Conservation (phyloP, 2,329 filamentous ascomycete genomes). For the Aspergillus persii region DNA sequence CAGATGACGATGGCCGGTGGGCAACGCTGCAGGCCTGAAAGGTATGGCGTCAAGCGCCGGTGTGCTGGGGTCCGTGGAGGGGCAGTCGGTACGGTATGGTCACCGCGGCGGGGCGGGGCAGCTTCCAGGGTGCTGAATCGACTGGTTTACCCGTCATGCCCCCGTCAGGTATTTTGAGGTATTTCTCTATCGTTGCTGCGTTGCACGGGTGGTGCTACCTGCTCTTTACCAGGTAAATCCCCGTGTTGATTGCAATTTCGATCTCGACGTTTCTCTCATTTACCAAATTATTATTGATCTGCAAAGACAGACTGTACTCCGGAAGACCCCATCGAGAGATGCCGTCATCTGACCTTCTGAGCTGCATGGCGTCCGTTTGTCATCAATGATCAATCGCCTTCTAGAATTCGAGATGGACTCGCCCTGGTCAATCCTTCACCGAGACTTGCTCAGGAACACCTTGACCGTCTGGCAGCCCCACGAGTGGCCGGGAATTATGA, state of each 20-base stretch:
- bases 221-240: too few relatives aligned
- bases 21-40: slow-evolving; percentile 3
- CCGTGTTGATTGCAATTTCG: too few relatives aligned
- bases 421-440: too few relatives aligned
- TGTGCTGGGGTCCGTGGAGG: slow-evolving; percentile 24
- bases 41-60: slow-evolving; percentile 21
- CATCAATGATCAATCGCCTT: not conserved
- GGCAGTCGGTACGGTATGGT: slow-evolving; percentile 2
- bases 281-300: not conserved
- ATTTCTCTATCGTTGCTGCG: not conserved
- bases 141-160: not conserved
- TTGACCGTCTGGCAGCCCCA: not conserved
- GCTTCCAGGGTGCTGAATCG: not conserved
- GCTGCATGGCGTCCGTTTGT: not conserved
- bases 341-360: not conserved
- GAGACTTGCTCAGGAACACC: not conserved
- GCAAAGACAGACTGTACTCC: not conserved
- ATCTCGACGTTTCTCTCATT: not conserved
- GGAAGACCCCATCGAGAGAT: not conserved
- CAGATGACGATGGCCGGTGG: slow-evolving; percentile 9
- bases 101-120: not conserved
- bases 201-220: too few relatives aligned
- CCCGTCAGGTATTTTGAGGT: not conserved
- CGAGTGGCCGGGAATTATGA: not conserved
- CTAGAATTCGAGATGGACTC: not conserved